Evolutionary conservation across 179 eudicot genomes (phyloP), one percentile per base, ranked within the genome.

Genomic region (Gypsophila paniculata): DNA sequence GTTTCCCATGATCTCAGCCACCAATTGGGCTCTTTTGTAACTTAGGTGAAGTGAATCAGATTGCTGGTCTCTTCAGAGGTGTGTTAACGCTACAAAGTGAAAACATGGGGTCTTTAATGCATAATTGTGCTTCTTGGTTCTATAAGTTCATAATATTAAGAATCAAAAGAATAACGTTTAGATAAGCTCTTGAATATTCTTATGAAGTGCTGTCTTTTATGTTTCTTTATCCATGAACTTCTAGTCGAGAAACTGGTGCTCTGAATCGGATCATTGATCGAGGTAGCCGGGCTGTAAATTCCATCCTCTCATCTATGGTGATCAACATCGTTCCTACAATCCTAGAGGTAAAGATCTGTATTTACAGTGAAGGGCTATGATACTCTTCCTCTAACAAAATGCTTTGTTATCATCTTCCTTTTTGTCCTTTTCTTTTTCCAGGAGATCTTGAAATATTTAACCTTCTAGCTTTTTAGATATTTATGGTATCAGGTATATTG

Each of bases 261-360:
- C 83, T 94, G 17, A 92, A 82, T 82, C 92, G 99, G 58, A 88
- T 86, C 58, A 92, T 94, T 74, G 99, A 94, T 80, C 99, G 99
- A 78, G 99, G 99, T 79, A 94, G 99, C 88, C 94, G 99, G 74
- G 99, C 95, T 71, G 92, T 94, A 76, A 92, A 92, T 79, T 94
- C 90, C 78, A 85, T 94, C 74, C 96, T 94, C 66, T 87, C 96
- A 29, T 78, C 99, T 73, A 94, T 90, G 97, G 95, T 94, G 67
- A 90, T 94, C 80, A 94, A 94, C 82, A 83, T 94, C 68, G 90
- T 92, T 29, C 99, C 99, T 52, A 94, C 97, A 58, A 62, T 94
- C 38, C 72, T 94, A 75, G 99, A 94, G 99, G 99, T 94, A 85
- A 39, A 77, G 46, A 61, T 66, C 69, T 76, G 48, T 70, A 5